These are phyloP conservation scores for Microsporum ferrugineum DNA, from an alignment of 2,329 filamentous ascomycete species.

Conservation along the genomic window DNA sequence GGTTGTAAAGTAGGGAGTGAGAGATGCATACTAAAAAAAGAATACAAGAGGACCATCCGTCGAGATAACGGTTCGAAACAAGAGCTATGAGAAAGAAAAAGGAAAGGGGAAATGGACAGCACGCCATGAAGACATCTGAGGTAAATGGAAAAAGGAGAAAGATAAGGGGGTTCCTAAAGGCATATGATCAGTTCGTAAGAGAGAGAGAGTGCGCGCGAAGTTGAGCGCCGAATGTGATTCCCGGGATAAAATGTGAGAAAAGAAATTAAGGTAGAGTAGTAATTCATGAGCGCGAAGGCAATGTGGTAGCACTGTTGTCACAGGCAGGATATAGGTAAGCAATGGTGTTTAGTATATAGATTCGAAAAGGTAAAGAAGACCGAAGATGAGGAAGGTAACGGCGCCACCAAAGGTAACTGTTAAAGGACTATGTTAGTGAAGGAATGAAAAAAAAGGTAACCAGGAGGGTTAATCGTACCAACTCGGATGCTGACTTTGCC, in stretches of 20 bases:
- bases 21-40: background rate
- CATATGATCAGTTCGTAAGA: background rate
- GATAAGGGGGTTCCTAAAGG: background rate
- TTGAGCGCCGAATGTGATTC: background rate
- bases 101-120: background rate
- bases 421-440: slow-evolving; percentile 13
- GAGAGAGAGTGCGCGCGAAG: background rate
- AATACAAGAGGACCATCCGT: background rate
- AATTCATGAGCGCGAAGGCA: background rate
- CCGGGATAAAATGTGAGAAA: background rate
- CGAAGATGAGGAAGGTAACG: slow-evolving; percentile 79
- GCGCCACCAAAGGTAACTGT: slow-evolving; percentile 87
- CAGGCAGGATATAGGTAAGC: background rate
- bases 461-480: slow-evolving; percentile 52
- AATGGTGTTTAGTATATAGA: slow-evolving; percentile 44
- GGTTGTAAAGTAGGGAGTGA: background rate
- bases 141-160: background rate
- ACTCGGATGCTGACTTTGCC: slow-evolving; percentile 90
- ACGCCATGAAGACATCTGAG: slow-evolving; percentile 1
- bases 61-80: background rate
- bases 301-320: background rate
- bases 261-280: background rate
- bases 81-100: background rate
- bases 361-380: slow-evolving; percentile 81
- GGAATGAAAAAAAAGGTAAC: background rate